A percentile compares a stretch with the other conserved stretches of the same genome.
These are phyloP conservation scores for Escovopsis sp. DNA, from an alignment of 2,329 filamentous ascomycete species.

Conservation along the genomic window DNA sequence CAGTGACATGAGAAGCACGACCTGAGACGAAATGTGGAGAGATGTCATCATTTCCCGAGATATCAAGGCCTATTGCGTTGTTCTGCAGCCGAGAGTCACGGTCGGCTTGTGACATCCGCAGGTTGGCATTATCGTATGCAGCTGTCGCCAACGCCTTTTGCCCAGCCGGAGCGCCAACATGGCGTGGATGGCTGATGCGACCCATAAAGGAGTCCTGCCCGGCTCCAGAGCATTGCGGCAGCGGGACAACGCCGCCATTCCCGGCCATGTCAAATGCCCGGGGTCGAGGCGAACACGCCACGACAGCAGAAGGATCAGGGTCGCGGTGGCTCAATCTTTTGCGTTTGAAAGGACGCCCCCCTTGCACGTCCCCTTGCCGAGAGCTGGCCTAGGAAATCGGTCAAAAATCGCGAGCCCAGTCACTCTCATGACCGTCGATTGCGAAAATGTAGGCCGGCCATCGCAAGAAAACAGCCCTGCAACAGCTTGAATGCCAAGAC, in stretches of 20 bases:
- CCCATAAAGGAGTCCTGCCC: background rate
- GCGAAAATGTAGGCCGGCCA: too few relatives aligned
- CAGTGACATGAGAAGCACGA: background rate
- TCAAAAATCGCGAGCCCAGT: conserved; percentile 3
- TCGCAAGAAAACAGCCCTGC: too few relatives aligned
- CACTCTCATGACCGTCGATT: too few relatives aligned
- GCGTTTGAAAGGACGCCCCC: conserved; percentile 1
- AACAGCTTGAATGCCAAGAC: too few relatives aligned
- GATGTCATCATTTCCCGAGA: conserved; percentile 1
- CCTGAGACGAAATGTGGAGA: background rate
- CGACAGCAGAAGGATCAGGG: background rate
- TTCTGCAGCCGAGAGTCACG: conserved; percentile 2
- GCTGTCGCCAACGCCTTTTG: background rate
- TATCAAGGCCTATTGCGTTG: background rate
- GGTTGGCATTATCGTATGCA: background rate
- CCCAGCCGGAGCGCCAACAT: background rate
- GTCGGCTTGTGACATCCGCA: conserved; percentile 3
- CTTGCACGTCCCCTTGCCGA: background rate
- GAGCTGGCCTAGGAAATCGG: conserved; percentile 2
- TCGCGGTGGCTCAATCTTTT: conserved; percentile 1
- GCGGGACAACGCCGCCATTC: background rate
- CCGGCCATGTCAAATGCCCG: background rate
- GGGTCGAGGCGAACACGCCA: background rate
- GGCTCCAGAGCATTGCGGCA: background rate
- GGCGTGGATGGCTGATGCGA: background rate